A percentile compares a stretch with the other conserved stretches of the same genome.
phyloP scores from a whole-genome alignment of 352 stramenopile genomes.

The Phytophthora tentaculata region DNA sequence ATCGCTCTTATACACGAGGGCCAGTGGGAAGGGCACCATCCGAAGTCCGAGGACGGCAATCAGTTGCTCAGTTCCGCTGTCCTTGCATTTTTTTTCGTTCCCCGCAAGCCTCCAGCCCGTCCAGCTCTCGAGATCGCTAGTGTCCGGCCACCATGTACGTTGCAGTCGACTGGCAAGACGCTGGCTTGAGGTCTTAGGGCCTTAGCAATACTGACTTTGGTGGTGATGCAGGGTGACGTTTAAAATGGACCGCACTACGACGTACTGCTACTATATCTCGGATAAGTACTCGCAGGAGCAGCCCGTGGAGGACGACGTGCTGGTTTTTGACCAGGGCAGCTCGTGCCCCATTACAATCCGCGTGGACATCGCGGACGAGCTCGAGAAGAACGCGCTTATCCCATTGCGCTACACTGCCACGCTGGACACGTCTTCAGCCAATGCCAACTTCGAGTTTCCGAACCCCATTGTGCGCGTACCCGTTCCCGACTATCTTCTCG shows the following conservation, averaged over 20 bases:
- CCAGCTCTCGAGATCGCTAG: slow-evolving; percentile 10
- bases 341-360: slow-evolving; percentile 70
- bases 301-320: slow-evolving; percentile 49
- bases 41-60: slow-evolving; percentile 1
- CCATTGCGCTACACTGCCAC: slow-evolving; percentile 69
- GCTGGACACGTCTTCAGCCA: slow-evolving; percentile 49
- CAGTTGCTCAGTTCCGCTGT: slow-evolving; percentile 17
- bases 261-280: slow-evolving; percentile 82
- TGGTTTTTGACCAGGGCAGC: slow-evolving; percentile 45
- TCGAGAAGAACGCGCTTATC: slow-evolving; percentile 59
- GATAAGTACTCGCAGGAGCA: slow-evolving; percentile 65
- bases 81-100: slow-evolving; percentile 2
- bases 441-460: slow-evolving; percentile 65
- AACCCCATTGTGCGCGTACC: slow-evolving; percentile 43
- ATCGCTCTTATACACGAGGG: slow-evolving; percentile 11
- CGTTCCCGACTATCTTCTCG: slow-evolving; percentile 53
- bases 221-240: slow-evolving; percentile 48
- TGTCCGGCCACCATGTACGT: slow-evolving; percentile 36
- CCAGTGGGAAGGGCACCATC: slow-evolving; percentile 7
- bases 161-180: slow-evolving; percentile 2
- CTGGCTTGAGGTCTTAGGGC: slow-evolving; percentile 10
- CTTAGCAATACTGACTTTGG: not conserved
- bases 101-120: slow-evolving; percentile 2
- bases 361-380: slow-evolving; percentile 59
- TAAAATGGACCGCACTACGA: slow-evolving; percentile 81